phyloP scores from a whole-genome alignment of 345 rosid species.

The Gossypium thurberi region DNA sequence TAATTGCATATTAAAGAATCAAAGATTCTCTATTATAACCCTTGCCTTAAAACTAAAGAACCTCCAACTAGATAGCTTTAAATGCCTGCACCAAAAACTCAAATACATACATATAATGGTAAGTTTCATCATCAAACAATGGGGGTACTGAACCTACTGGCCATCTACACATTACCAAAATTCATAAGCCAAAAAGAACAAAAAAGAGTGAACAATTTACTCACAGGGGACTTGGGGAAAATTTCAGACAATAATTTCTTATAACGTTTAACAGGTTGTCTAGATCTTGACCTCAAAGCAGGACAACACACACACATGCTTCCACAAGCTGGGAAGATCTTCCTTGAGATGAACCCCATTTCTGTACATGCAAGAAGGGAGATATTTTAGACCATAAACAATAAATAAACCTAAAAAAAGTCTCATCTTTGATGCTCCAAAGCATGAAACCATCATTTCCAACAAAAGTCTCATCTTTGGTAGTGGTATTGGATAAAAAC shows the following conservation, averaged over 20 bases:
- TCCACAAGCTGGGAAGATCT: constrained; percentile 89
- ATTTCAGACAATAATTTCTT: constrained; percentile 84
- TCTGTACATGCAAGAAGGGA: constrained; percentile 27
- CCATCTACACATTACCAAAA: background rate
- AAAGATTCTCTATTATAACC: background rate
- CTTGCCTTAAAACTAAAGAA: background rate
- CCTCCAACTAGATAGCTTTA: background rate
- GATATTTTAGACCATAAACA: background rate
- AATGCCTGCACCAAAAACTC: background rate
- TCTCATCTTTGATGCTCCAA: background rate
- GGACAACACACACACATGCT: constrained; percentile 97
- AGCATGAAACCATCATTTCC: constrained; percentile 13
- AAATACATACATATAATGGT: background rate
- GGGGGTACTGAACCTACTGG: background rate
- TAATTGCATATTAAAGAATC: background rate
- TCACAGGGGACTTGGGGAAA: constrained; percentile 79
- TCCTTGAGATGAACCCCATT: constrained; percentile 89
- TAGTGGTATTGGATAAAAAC: background rate
- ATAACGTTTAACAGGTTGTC: constrained; percentile 94
- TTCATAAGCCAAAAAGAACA: background rate
- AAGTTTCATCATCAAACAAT: background rate
- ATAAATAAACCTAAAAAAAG: background rate
- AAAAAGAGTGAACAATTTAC: constrained; percentile 17
- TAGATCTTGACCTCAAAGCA: constrained; percentile 95
- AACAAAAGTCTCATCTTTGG: background rate